Evolutionary conservation across 2,329 filamentous ascomycete species (phyloP), one percentile per base, ranked within the genome.

Genomic region (Gnomoniopsis sp.): DNA sequence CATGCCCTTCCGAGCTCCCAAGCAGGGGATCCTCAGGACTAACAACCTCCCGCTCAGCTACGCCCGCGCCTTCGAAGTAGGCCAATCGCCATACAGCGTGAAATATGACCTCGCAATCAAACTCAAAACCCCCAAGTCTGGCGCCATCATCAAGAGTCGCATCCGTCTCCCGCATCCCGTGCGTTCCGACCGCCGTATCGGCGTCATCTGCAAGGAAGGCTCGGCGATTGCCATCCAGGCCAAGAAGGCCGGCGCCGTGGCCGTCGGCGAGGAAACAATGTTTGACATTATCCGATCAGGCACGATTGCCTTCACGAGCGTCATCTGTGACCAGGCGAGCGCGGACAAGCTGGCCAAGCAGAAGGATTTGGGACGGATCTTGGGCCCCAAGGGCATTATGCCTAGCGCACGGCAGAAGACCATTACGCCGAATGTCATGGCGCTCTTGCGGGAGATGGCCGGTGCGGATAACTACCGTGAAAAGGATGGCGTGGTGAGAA

Each of bases 341-440:
- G 79, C 95, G 65, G 81, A 83, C 54, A 91, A 89, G 58, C 78
- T 99, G 68, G 89, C 88, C 71, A 93, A 95, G 78, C 88, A 92
- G 38, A 56, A 92, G 41, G 44, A 84, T 0, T 73, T 99, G 63
- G 93, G 89, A 63, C 84, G 88, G 64, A 82, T 96, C 47, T 79
- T 99, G 21, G 95, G 95, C 68, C 95, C 96, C 49, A 88, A 85
- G 74, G 93, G 93, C 2, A 75, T 99, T 69, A 98, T 99, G 95
- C 95, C 95, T 6, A 96, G 85, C 71, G 77, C 83, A 61, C 96
- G 96, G 80, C 86, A 86, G 62, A 92, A 91, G 64, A 98, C 95
- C 0, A 89, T 99, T 57, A 91, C 96, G 23, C 88, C 84, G 69
- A 89, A 96, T 70, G 83, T 96, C 17, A 82, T 82, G 55, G 74